These are phyloP conservation scores for Hippophae gyantsensis DNA, from an alignment of 306 rosid species.

Conservation along the genomic window DNA sequence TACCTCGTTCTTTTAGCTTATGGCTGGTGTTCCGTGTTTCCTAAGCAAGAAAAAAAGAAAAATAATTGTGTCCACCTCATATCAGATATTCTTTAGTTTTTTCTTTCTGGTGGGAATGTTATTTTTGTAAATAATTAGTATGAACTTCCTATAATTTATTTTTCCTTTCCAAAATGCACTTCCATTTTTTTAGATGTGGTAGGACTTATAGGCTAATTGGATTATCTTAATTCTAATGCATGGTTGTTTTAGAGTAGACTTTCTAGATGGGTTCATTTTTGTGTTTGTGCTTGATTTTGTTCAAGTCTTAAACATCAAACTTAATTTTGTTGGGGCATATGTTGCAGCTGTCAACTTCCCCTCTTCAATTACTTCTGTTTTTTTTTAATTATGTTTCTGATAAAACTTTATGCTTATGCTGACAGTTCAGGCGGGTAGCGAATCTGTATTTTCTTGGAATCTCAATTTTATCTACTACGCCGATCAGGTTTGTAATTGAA, in stretches of 20 bases:
- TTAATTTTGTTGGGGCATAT: not conserved
- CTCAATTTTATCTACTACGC: slow-evolving; percentile 87
- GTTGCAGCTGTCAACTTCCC: not conserved
- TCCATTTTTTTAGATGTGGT: no score
- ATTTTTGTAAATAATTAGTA: no score
- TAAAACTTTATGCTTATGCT: slow-evolving; percentile 34
- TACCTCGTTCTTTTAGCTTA: no score
- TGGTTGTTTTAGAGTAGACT: not conserved
- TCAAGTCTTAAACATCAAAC: slow-evolving; percentile 1
- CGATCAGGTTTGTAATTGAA: slow-evolving; percentile 54
- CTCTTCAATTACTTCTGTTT: slow-evolving; percentile 17
- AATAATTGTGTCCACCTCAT: no score
- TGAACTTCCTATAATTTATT: no score
- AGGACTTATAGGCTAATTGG: no score
- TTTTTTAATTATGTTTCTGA: slow-evolving; percentile 27
- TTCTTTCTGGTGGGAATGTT: no score
- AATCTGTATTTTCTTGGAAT: slow-evolving; percentile 90
- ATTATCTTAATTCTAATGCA: not conserved
- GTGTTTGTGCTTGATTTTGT: not conserved
- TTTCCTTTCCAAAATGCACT: no score
- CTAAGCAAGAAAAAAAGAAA: no score
- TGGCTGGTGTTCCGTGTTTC: no score
- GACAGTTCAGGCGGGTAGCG: slow-evolving; percentile 99
- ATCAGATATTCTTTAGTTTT: no score
- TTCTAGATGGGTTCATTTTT: not conserved